Percentiles rank a stretch among this genome's conserved stretches.
Conservation (phyloP, 768 basidiomycete genomes). For the Lactarius quietus region DNA sequence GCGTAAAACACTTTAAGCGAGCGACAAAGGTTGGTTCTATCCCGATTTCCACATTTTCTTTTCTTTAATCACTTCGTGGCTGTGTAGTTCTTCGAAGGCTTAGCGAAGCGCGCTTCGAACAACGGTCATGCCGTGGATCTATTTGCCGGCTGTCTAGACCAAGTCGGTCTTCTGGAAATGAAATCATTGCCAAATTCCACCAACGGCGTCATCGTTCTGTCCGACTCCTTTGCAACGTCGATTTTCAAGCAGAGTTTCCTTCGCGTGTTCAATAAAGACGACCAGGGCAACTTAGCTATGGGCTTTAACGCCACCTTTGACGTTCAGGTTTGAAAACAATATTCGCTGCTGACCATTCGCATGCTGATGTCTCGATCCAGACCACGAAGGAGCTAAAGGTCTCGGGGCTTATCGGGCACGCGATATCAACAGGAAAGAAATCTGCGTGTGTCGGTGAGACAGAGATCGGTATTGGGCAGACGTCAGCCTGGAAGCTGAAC, state of each 20-base stretch:
- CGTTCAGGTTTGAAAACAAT: constrained; percentile 63
- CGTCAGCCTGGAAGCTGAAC: constrained; percentile 98
- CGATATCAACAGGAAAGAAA: constrained; percentile 96
- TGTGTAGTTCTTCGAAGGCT: constrained; percentile 86
- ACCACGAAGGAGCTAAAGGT: constrained; percentile 99
- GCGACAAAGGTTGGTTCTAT: constrained; percentile 73
- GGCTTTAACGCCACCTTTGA: constrained; percentile 99
- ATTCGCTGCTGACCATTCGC: neutral
- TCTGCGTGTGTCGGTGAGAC: constrained; percentile 97
- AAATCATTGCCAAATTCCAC: constrained; percentile 93
- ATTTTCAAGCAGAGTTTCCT: constrained; percentile 99
- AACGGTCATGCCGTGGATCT: constrained; percentile 95
- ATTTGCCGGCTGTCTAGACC: constrained; percentile 96
- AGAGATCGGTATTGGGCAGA: constrained; percentile 98
- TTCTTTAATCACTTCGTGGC: neutral
- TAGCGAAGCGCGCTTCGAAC: constrained; percentile 88
- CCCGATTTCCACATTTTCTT: neutral
- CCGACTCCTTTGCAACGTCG: constrained; percentile 95
- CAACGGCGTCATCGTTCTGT: constrained; percentile 93
- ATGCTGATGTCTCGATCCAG: constrained; percentile 38
- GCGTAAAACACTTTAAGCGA: constrained; percentile 95
- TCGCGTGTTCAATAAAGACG: constrained; percentile 88
- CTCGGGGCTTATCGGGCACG: constrained; percentile 96
- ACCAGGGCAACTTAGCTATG: constrained; percentile 89
- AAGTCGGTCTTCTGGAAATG: constrained; percentile 98